Evolutionary conservation across 2,329 filamentous ascomycete genomes (phyloP).

Genomic region (Stemphylium beticola): DNA sequence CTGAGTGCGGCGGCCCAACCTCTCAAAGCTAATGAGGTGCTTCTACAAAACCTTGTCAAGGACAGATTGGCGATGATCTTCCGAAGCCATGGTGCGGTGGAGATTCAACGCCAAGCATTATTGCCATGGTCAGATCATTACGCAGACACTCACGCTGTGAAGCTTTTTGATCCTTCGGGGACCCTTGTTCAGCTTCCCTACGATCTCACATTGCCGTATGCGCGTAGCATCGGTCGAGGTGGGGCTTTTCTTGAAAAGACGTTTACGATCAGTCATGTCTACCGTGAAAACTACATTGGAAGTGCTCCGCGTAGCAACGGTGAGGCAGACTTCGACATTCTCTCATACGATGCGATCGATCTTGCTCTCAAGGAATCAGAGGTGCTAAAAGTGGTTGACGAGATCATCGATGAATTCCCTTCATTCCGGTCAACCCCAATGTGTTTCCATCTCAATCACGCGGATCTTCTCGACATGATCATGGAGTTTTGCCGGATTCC

Average conservation of each 20-base stretch:
- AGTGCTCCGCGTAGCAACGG: slow-evolving; percentile 82
- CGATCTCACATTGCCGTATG: slow-evolving; percentile 88
- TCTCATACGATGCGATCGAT: slow-evolving; percentile 82
- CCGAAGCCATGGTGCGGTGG: slow-evolving; percentile 85
- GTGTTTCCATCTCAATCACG: slow-evolving; percentile 91
- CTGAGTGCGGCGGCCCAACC: slow-evolving; percentile 43
- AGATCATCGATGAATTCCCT: slow-evolving; percentile 82
- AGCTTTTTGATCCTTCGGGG: slow-evolving; percentile 80
- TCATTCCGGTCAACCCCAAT: slow-evolving; percentile 73
- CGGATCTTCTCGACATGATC: slow-evolving; percentile 82
- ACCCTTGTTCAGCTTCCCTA: slow-evolving; percentile 94
- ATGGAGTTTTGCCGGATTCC: slow-evolving; percentile 88
- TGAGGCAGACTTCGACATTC: slow-evolving; percentile 95
- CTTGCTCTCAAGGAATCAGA: slow-evolving; percentile 91
- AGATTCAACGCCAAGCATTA: slow-evolving; percentile 74
- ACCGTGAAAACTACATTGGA: slow-evolving; percentile 77
- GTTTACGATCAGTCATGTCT: slow-evolving; percentile 87
- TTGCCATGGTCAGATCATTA: slow-evolving; percentile 87
- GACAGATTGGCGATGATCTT: slow-evolving; percentile 79
- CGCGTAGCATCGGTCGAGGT: slow-evolving; percentile 79
- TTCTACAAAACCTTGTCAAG: slow-evolving; percentile 76
- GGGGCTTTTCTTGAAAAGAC: slow-evolving; percentile 72
- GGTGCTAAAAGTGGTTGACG: slow-evolving; percentile 91
- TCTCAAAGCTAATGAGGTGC: slow-evolving; percentile 60
- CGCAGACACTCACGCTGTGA: slow-evolving; percentile 69